These are phyloP conservation scores for Rhynchospora breviuscula DNA, from an alignment of 176 grass and related monocot species.

Conservation along the genomic window DNA sequence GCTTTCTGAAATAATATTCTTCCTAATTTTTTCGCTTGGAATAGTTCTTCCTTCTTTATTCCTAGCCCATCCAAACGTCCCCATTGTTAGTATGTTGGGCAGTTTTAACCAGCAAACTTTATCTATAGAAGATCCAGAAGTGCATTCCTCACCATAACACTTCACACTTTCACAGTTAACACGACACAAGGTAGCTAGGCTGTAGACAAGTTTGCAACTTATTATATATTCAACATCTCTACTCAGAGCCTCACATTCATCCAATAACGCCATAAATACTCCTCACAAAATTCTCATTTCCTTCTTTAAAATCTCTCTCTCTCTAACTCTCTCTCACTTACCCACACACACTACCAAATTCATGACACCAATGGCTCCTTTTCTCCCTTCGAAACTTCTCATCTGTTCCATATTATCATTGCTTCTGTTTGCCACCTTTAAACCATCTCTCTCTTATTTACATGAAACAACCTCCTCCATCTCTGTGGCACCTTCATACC, in stretches of 20 bases:
- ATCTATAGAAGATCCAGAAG: background rate
- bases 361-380: background rate
- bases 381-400: conserved; percentile 34
- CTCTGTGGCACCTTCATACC: conserved; percentile 46
- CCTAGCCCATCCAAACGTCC: too few relatives aligned
- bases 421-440: background rate
- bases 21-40: too few relatives aligned
- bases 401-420: conserved; percentile 7
- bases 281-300: conserved; percentile 1
- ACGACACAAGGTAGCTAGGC: background rate
- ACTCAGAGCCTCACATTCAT: background rate
- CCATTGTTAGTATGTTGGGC: background rate
- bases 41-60: too few relatives aligned
- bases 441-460: conserved; percentile 23
- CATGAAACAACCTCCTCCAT: conserved; percentile 45
- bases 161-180: background rate
- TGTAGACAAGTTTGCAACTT: too few relatives aligned
- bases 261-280: background rate
- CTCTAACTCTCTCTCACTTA: background rate
- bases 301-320: background rate
- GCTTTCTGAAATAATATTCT: too few relatives aligned
- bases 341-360: background rate
- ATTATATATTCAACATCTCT: background rate
- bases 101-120: background rate
- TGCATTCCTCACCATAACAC: background rate